Base-by-base conservation (phyloP, 768 basidiomycete genomes). In the Mycena latifolia region DNA sequence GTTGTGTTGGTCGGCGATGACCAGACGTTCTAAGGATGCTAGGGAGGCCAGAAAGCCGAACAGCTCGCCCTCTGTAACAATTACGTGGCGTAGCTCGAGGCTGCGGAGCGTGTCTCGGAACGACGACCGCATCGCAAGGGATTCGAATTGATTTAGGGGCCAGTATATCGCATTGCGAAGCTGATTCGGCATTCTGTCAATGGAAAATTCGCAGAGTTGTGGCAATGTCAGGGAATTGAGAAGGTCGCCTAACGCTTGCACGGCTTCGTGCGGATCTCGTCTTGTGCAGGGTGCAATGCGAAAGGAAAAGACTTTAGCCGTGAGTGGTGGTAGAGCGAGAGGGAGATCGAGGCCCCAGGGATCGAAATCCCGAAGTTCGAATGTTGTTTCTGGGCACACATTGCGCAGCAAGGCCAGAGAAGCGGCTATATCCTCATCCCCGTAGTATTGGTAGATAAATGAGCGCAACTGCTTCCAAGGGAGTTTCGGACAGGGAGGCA, bases 61-160 rank as follows among this genome's bases (percentile, higher is more conserved):
- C 31, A 57, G 55, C 8, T 57, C 43, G 5, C 47, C 43, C 31
- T 7, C 22, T 31, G 55, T 46, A 24, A 57, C 35, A 4, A 2
- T 47, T 28, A 57, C 31, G 11, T 20, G 5, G 9, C n/a, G 20
- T 6, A 57, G 12, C 6, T 57, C 43, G 20, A 57, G 55, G 29
- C 33, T 35, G 12, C 45, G 55, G n/a, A 57, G 55, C 5, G 55
- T 57, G 29, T 57, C 22, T 2, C 43, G n/a, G 28, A 57, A 57
- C 10, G 55, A 46, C 18, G 55, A 57, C 8, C 55, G 55, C 20
- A 12, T 14, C 18, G 43, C 5, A 35, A 57, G 45, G 1, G 43
- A 27, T 9, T 27, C 39, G 37, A 55, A 55, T 39, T 54, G 22
- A 25, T n/a, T 5, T 2, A n/a, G 3, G n/a, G 41, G 41, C 41